phyloP scores from a whole-genome alignment of 1,139 yeast genomes.

The Magnusiomyces starmeri region DNA sequence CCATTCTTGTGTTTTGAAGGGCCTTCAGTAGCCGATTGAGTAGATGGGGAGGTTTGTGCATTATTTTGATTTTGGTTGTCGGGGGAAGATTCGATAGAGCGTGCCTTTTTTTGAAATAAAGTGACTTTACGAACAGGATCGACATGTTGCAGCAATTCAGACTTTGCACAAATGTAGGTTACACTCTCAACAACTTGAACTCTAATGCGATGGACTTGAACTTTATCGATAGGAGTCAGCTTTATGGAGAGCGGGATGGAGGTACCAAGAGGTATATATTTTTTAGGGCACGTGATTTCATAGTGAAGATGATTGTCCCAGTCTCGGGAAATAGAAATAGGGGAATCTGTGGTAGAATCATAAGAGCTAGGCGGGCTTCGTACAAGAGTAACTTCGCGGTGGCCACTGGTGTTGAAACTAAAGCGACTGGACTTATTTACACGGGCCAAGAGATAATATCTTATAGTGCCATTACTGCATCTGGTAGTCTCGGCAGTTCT shows the following conservation, averaged over 20 bases:
- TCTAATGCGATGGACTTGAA: conserved; percentile 62
- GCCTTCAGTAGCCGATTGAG: neutral
- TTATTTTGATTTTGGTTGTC: neutral
- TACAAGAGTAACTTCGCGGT: conserved; percentile 40
- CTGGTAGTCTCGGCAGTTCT: conserved; percentile 63
- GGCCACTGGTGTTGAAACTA: conserved; percentile 29
- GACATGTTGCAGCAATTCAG: conserved; percentile 23
- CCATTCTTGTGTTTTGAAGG: neutral
- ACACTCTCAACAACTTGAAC: conserved; percentile 68
- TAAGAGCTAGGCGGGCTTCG: conserved; percentile 80
- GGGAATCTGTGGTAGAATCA: conserved; percentile 60
- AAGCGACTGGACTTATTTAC: conserved; percentile 33
- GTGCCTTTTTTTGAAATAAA: conserved; percentile 25
- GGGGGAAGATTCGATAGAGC: neutral
- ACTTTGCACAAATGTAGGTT: conserved; percentile 45
- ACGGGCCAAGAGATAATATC: conserved; percentile 30
- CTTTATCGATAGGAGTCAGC: conserved; percentile 61
- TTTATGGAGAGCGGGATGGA: conserved; percentile 57
- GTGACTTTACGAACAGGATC: conserved; percentile 28
- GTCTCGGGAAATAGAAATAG: conserved; percentile 71
- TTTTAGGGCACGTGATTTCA: conserved; percentile 68
- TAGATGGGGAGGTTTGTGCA: neutral
- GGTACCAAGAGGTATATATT: conserved; percentile 65
- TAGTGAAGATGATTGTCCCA: conserved; percentile 81
- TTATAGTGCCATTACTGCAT: conserved; percentile 41